These are phyloP conservation scores for Phlyctochytrium planicorne DNA, from an alignment of 192 early-diverging fungal genomes.

Conservation along the genomic window DNA sequence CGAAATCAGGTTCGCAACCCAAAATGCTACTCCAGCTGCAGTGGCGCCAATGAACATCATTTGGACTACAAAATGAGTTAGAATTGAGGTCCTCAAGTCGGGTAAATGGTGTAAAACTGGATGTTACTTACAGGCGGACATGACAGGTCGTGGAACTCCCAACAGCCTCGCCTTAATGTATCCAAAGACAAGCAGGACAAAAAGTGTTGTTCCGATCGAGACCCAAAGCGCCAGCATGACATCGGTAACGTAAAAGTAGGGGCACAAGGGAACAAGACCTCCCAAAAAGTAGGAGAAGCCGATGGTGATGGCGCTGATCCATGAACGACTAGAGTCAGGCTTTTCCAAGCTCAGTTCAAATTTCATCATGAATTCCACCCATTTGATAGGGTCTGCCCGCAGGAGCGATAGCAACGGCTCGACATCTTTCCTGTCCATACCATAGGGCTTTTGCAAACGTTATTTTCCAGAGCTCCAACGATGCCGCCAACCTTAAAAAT, in stretches of 20 bases:
- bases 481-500: slow-evolving; percentile 42
- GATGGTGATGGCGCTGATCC: slow-evolving; percentile 60
- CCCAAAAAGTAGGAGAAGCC: slow-evolving; percentile 61
- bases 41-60: slow-evolving; percentile 26
- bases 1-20: slow-evolving; percentile 27
- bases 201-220: slow-evolving; percentile 52
- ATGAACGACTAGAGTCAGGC: slow-evolving; percentile 53
- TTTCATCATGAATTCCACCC: slow-evolving; percentile 76
- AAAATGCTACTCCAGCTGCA: slow-evolving; percentile 30
- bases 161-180: slow-evolving; percentile 52
- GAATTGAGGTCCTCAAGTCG: neutral
- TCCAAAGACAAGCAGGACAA: slow-evolving; percentile 61
- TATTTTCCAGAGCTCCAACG: neutral
- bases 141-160: slow-evolving; percentile 21
- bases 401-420: slow-evolving; percentile 55
- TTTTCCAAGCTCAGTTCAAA: slow-evolving; percentile 63
- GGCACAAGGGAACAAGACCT: slow-evolving; percentile 63
- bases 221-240: slow-evolving; percentile 41
- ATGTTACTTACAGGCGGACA: slow-evolving; percentile 17
- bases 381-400: slow-evolving; percentile 46
- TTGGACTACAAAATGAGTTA: slow-evolving; percentile 15
- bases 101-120: neutral
- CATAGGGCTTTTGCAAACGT: slow-evolving; percentile 53
- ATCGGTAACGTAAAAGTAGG: slow-evolving; percentile 51
- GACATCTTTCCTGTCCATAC: slow-evolving; percentile 45